phyloP scores from a whole-genome alignment of 805 yeast species.

The Metschnikowia similis region DNA sequence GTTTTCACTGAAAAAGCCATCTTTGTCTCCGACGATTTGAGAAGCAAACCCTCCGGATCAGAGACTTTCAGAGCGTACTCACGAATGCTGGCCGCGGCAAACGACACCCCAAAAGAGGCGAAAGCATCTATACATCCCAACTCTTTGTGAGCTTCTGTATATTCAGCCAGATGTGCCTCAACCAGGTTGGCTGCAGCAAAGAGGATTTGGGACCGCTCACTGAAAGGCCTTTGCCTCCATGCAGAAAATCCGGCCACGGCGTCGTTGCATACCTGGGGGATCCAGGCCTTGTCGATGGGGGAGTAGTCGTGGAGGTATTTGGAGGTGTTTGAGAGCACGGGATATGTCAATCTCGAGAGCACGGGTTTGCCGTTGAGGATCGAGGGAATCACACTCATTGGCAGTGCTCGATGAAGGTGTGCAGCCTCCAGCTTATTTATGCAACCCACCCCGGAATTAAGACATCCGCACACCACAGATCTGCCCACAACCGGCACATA shows the following conservation, averaged over 20 bases:
- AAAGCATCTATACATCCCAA: slow-evolving; percentile 7
- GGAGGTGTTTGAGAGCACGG: slow-evolving; percentile 12
- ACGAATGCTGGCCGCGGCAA: slow-evolving; percentile 9
- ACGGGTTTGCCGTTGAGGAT: slow-evolving; percentile 11
- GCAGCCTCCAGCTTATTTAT: not conserved
- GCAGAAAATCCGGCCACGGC: slow-evolving; percentile 24
- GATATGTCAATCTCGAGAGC: slow-evolving; percentile 1
- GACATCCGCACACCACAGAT: no score
- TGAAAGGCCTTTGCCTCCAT: slow-evolving; percentile 21
- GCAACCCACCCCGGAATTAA: not conserved
- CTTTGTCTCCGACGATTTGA: slow-evolving; percentile 12
- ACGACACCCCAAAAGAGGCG: slow-evolving; percentile 7
- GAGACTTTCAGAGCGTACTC: slow-evolving; percentile 11
- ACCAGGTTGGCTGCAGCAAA: slow-evolving; percentile 16
- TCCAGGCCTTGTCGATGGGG: slow-evolving; percentile 6
- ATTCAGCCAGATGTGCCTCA: slow-evolving; percentile 6
- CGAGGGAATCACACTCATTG: slow-evolving; percentile 7
- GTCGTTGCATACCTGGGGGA: slow-evolving; percentile 16
- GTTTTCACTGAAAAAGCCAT: slow-evolving; percentile 28
- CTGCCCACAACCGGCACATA: no score
- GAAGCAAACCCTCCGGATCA: slow-evolving; percentile 17
- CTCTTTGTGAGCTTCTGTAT: slow-evolving; percentile 11
- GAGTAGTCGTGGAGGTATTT: slow-evolving; percentile 9
- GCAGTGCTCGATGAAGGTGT: not conserved
- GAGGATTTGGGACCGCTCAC: slow-evolving; percentile 20